Conservation (phyloP, 2,329 filamentous ascomycete genomes). For the Emmonsiellopsis sp. region DNA sequence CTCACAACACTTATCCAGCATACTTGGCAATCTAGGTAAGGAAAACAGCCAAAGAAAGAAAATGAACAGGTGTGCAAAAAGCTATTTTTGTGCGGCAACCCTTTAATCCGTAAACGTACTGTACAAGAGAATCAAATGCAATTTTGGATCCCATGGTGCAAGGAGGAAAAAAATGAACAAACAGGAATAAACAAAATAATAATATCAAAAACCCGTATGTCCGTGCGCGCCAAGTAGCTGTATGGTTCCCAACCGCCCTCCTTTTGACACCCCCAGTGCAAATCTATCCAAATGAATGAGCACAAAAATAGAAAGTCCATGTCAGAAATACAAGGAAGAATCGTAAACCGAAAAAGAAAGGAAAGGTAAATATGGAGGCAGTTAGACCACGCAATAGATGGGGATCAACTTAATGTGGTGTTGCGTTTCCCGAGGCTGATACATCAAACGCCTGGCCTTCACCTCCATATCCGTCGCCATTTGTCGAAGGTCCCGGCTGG, state of each 20-base stretch:
- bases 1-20: too few species aligned
- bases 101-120: not conserved
- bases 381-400: not conserved
- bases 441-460: not conserved
- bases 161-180: too few species aligned
- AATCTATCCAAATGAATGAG: constrained; percentile 1
- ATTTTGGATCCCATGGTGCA: not conserved
- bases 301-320: not conserved
- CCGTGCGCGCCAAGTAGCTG: not conserved
- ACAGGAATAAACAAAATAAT: not conserved
- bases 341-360: constrained; percentile 1
- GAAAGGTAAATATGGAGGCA: not conserved
- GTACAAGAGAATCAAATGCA: constrained; percentile 3
- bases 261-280: not conserved
- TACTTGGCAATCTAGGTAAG: too few species aligned
- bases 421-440: not conserved
- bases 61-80: not conserved
- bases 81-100: not conserved
- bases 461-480: not conserved
- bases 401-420: not conserved
- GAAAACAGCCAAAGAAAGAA: not conserved
- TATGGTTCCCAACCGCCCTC: not conserved
- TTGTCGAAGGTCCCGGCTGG: not conserved
- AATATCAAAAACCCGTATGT: not conserved
- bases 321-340: not conserved